phyloP scores from a whole-genome alignment of 176 grass and related monocot genomes.

The Paspalum notatum region DNA sequence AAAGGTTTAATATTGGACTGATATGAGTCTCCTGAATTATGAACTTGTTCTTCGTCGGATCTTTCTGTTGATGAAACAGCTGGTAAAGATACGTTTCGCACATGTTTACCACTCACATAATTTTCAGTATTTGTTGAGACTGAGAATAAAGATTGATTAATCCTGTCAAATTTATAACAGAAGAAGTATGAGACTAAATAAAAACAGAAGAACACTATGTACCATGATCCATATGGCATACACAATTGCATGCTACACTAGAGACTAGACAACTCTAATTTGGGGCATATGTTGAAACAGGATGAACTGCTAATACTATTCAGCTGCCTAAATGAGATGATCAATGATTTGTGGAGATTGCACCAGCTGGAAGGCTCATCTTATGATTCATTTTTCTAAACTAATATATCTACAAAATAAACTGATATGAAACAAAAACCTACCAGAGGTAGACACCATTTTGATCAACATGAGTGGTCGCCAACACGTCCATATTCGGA shows the following conservation, averaged over 20 bases:
- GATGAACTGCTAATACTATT: background rate
- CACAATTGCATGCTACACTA: background rate
- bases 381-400: background rate
- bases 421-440: constrained; percentile 22
- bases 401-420: background rate
- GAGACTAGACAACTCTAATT: background rate
- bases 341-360: constrained; percentile 5
- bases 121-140: constrained; percentile 58
- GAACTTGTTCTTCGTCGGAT: constrained; percentile 55
- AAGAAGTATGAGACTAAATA: constrained; percentile 11
- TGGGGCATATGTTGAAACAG: background rate
- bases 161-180: constrained; percentile 54
- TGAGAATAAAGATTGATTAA: constrained; percentile 91
- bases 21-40: constrained; percentile 46
- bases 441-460: constrained; percentile 99
- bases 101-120: constrained; percentile 73
- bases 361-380: background rate
- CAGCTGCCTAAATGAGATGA: constrained; percentile 15
- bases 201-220: constrained; percentile 34
- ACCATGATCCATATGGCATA: background rate
- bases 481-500: constrained; percentile 94
- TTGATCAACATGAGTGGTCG: constrained; percentile 96
- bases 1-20: constrained; percentile 48
- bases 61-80: constrained; percentile 61
- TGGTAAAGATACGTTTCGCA: constrained; percentile 70